Percentiles rank a stretch among this genome's conserved stretches.
Evolutionary conservation across 257 asterid species (phyloP).

Genomic region (Ballota nigra): DNA sequence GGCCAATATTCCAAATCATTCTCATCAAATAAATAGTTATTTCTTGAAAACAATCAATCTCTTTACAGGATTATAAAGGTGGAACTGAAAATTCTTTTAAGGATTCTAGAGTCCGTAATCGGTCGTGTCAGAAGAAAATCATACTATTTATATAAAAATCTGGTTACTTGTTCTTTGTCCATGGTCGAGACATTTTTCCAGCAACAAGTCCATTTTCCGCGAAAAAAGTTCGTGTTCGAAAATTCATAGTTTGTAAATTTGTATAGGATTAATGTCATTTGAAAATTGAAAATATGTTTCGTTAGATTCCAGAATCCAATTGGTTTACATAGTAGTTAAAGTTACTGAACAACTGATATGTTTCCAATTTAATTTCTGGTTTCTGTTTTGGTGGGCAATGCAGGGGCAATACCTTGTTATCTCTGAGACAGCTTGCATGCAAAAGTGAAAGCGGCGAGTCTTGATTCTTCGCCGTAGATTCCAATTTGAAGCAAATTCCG

Average conservation of each 20-base stretch:
- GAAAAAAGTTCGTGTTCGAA: not conserved
- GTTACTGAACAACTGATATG: slow-evolving; percentile 5
- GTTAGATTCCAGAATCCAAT: slow-evolving; percentile 10
- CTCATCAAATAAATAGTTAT: not conserved
- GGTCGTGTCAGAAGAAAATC: slow-evolving; percentile 5
- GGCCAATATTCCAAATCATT: not conserved
- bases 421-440: slow-evolving; percentile 94
- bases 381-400: slow-evolving; percentile 36
- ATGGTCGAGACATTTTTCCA: slow-evolving; percentile 10
- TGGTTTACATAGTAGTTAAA: slow-evolving; percentile 1
- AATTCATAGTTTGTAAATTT: not conserved
- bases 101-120: not conserved
- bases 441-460: slow-evolving; percentile 73
- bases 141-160: not conserved
- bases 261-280: not conserved
- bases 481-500: slow-evolving; percentile 83
- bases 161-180: slow-evolving; percentile 2
- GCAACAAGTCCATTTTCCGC: slow-evolving; percentile 1
- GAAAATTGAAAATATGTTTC: slow-evolving; percentile 20
- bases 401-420: slow-evolving; percentile 77
- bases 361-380: slow-evolving; percentile 13
- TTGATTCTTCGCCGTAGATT: slow-evolving; percentile 49
- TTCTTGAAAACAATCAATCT: not conserved
- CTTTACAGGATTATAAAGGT: not conserved
- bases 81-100: not conserved